Percentiles rank a stretch among this genome's conserved stretches.
phyloP scores from a whole-genome alignment of 2,329 filamentous ascomycete species.

The Diplodia scrobiculata region DNA sequence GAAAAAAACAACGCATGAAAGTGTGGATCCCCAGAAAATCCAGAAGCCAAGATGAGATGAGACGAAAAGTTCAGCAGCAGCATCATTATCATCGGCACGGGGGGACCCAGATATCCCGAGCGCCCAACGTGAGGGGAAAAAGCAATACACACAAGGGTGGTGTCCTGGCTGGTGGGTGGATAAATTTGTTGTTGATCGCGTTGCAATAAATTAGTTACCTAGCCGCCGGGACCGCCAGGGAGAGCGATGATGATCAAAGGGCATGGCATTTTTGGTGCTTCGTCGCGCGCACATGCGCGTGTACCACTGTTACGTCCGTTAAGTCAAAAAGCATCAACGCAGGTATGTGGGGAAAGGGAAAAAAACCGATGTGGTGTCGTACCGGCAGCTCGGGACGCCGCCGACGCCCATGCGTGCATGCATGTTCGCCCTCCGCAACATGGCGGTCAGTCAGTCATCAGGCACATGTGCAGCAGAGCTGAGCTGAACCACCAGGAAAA shows the following conservation, averaged over 20 bases:
- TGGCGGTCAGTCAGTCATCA: not conserved
- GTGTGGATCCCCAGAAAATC: not conserved
- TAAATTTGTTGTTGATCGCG: not conserved
- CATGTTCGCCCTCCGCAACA: not conserved
- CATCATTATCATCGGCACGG: not conserved
- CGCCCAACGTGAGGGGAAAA: not conserved
- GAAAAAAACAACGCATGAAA: not conserved
- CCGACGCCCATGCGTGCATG: not conserved
- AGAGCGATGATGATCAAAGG: not conserved
- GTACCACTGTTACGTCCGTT: not conserved
- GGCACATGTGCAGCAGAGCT: not conserved
- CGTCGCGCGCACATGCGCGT: not conserved
- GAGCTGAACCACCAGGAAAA: not conserved
- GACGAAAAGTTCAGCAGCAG: not conserved
- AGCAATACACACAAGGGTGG: not conserved
- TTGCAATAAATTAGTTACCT: not conserved
- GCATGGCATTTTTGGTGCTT: not conserved
- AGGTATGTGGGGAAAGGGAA: not conserved
- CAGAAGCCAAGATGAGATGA: not conserved
- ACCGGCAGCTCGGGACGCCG: not conserved
- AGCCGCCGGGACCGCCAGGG: not conserved
- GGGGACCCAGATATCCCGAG: not conserved
- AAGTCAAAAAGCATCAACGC: not conserved
- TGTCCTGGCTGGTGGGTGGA: not conserved
- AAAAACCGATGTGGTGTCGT: not conserved